Evolutionary conservation across 495 filamentous ascomycete species (phyloP), one percentile per base, ranked within the genome.

Genomic region (Aspergillus wentii): DNA sequence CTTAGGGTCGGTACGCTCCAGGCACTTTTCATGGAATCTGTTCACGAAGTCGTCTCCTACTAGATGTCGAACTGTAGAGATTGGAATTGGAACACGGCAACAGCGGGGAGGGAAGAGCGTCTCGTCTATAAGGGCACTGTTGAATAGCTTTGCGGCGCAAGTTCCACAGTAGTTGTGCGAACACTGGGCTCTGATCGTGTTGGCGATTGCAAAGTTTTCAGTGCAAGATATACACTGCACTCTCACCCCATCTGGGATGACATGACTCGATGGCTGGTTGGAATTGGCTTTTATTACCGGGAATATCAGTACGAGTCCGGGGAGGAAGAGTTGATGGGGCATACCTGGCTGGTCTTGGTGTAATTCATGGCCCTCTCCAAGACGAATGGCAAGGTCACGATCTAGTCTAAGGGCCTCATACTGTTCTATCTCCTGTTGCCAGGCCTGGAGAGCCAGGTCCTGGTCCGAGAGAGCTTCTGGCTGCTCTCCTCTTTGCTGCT

Each of bases 41-140:
- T 27, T 35, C 3, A 19, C 29, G 2, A 50, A 22, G 1, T 47
- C 38, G 2, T 20, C 15, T 1, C 39, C 34, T 3, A 69, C 32
- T n/a, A 54, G 30, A 1, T 28, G 29, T 4, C 41, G 34, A 13
- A 56, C 40, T 8, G 4, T 1, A 1, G 46, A 39, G 6, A 51
- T 25, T 4, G 49, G 35, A 7, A 68, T 48, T 11, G 21, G n/a
- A 10, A 52, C 13, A 0, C 42, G 33, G 31, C 68, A 72, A 42
- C 68, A 71, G 23, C 53, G 51, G 11, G 62, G 62, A 1, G 68
- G 66, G 23, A 59, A 68, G 3, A 62, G 42, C 6, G 60, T 51
- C 30, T 61, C 58, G 22, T 60, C 58, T 9, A 17, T 52, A 30
- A 57, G 52, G 6, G 62, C 35, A 11, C 33, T 19, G 2, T 48